Evolutionary conservation across 2,329 filamentous ascomycete species (phyloP).

Genomic region (Stachybotrys elegans): DNA sequence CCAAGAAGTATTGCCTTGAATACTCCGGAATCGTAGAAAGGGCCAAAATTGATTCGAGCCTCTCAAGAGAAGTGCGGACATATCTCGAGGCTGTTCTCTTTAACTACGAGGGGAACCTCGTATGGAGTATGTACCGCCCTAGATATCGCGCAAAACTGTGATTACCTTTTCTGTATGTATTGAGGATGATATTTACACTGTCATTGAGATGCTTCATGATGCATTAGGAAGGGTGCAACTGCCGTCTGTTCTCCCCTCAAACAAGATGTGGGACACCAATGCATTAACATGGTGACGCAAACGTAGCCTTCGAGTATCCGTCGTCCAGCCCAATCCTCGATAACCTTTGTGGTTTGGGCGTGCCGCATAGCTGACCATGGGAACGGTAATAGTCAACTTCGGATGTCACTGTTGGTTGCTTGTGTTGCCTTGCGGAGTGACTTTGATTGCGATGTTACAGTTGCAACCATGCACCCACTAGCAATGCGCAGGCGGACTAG

Average conservation of each 20-base stretch:
- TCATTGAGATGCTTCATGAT: not conserved
- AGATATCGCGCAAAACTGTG: not conserved
- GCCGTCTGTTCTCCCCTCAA: too few species aligned
- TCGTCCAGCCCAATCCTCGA: not conserved
- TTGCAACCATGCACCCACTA: not conserved
- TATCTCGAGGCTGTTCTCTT: not conserved
- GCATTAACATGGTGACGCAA: not conserved
- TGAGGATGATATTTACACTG: not conserved
- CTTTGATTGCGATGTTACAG: not conserved
- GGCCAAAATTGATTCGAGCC: too few species aligned
- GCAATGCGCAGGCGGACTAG: too few species aligned
- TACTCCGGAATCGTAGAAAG: not conserved
- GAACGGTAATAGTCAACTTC: not conserved
- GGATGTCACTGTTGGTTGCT: not conserved
- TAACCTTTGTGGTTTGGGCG: too few species aligned
- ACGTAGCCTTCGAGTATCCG: not conserved
- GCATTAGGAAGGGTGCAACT: not conserved
- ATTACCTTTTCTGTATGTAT: not conserved
- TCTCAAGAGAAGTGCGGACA: not conserved
- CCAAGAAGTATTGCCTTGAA: not conserved
- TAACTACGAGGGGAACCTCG: not conserved
- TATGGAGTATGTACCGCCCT: not conserved
- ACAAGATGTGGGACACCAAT: too few species aligned
- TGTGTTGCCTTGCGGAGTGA: not conserved
- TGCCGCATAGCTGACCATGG: too few species aligned